These are phyloP conservation scores for Tetrapisispora taiwanensis DNA, from an alignment of 805 yeast genomes.

Conservation along the genomic window DNA sequence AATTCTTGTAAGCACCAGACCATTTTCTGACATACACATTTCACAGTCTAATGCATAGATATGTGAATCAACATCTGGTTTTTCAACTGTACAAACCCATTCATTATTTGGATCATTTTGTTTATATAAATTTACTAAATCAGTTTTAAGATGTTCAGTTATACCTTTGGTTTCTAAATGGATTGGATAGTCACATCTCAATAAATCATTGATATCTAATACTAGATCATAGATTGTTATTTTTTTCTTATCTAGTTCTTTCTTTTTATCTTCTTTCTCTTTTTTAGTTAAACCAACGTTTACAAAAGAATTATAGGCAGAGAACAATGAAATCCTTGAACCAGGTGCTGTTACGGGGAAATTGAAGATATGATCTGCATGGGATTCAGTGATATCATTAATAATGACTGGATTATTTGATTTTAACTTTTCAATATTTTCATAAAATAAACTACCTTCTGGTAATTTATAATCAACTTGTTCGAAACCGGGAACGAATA, in stretches of 20 bases:
- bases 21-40: constrained; percentile 61
- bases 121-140: constrained; percentile 2
- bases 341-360: constrained; percentile 61
- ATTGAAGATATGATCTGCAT: constrained; percentile 11
- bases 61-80: constrained; percentile 49
- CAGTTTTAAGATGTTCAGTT: constrained; percentile 4
- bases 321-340: constrained; percentile 43
- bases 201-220: constrained; percentile 40
- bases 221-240: constrained; percentile 45
- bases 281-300: constrained; percentile 46
- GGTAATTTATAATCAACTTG: constrained; percentile 32
- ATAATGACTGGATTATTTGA: constrained; percentile 3
- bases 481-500: constrained; percentile 58
- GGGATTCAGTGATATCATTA: constrained; percentile 1
- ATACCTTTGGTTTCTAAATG: constrained; percentile 33
- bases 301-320: constrained; percentile 45
- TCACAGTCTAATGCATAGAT: constrained; percentile 88
- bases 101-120: constrained; percentile 3
- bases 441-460: constrained; percentile 9
- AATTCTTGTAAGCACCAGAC: constrained; percentile 64
- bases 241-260: constrained; percentile 23
- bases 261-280: constrained; percentile 38
- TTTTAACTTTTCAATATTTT: constrained; percentile 4
- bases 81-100: constrained; percentile 46
- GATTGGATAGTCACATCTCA: constrained; percentile 47